Evolutionary conservation across 345 rosid genomes (phyloP).

Genomic region (rapeseed (Brassica napus)): Da-Ae NC_063448.1:36433001-36433500

Average conservation of each 20-base stretch:
- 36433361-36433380: too few relatives aligned
- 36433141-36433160: conserved; percentile 86
- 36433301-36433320: conserved; percentile 96
- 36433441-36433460: too few relatives aligned
- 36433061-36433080: conserved; percentile 82
- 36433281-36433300: conserved; percentile 81
- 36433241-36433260: conserved; percentile 34
- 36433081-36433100: conserved; percentile 61
- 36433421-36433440: too few relatives aligned
- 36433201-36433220: conserved; percentile 12
- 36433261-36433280: conserved; percentile 86
- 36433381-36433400: too few relatives aligned
- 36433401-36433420: too few relatives aligned
- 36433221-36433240: neutral
- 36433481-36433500: too few relatives aligned
- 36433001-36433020: conserved; percentile 81
- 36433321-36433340: conserved; percentile 74
- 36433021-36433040: conserved; percentile 50
- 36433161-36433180: conserved; percentile 91
- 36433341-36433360: conserved; percentile 32
- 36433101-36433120: conserved; percentile 47
- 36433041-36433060: conserved; percentile 96
- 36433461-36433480: too few relatives aligned
- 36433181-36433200: conserved; percentile 56
- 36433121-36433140: conserved; percentile 66